Base-by-base conservation (phyloP, 2,329 filamentous ascomycete species). In the Cadophora sp. region DNA sequence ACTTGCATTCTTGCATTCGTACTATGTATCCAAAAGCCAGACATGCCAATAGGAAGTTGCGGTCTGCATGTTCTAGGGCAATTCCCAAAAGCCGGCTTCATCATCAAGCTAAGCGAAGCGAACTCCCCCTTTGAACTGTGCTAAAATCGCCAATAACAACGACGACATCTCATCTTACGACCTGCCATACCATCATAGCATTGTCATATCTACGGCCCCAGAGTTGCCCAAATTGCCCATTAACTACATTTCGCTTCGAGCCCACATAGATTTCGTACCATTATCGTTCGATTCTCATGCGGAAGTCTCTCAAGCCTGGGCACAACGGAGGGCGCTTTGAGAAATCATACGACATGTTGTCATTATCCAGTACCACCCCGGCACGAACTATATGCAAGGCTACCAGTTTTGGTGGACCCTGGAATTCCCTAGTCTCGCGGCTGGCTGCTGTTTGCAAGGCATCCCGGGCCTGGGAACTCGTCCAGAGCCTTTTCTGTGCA, bases 341-440 rank as follows among this genome's bases (percentile, higher is more conserved):
- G 29, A 56, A 56, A 56, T 56, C 53, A 27, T 56, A 56, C 53
- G 53, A 56, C 34, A 34, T 56, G 29, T 34, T n/a, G 27, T 22
- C 27, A 34, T 56, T 56, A n/a, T 22, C 34, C 53, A 56, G 53
- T 27, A 22, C n/a, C 34, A 53, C 29, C 53, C 53, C 12, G 14
- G 53, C 14, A n/a, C 27, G 16, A 19, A n/a, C 5, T 3, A 34
- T 16, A 34, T 34, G 53, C 29, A 56, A 56, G 53, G 53, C 53
- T 56, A 56, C 53, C 16, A 56, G 19, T 19, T 34, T 26, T 16
- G 51, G 22, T 56, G 53, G 53, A 56, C 16, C 53, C 53, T 56
- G 6, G 14, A 11, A 5, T 27, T 53, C 11, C 22, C 24, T 53
- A 11, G 14, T 19, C 11, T 53, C 24, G 11, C 7, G 16, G n/a